These are phyloP conservation scores for Ceratocystiopsis minuta DNA, from an alignment of 2,329 filamentous ascomycete species.

Conservation along the genomic window DNA sequence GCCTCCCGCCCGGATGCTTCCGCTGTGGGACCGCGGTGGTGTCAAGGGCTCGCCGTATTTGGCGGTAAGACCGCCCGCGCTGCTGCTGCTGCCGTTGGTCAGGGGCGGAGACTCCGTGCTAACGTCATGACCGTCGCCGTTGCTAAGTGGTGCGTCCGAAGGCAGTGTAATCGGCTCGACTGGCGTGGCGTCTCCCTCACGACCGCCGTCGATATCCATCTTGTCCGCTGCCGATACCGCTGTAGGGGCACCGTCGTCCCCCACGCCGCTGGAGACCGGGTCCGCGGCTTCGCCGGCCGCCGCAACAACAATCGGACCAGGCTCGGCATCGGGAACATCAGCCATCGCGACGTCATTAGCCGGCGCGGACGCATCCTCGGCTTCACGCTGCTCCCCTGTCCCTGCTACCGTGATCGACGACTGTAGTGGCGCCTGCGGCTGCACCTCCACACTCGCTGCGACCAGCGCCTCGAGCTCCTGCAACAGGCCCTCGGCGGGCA, in stretches of 20 bases:
- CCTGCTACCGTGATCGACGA: slow-evolving; percentile 16
- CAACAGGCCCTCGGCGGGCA: slow-evolving; percentile 49
- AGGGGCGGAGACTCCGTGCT: slow-evolving; percentile 15
- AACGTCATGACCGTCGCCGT: too few relatives aligned
- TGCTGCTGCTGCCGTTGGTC: not conserved
- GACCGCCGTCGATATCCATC: not conserved
- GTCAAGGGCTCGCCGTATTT: slow-evolving; percentile 34
- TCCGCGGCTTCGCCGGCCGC: not conserved
- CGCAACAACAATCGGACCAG: not conserved
- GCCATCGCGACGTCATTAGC: slow-evolving; percentile 14
- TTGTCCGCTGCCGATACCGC: not conserved
- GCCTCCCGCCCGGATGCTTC: slow-evolving; percentile 19
- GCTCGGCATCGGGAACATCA: not conserved
- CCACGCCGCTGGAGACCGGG: too few relatives aligned
- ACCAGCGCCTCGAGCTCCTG: slow-evolving; percentile 58
- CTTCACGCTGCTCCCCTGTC: too few relatives aligned
- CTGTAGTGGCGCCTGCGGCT: slow-evolving; percentile 16
- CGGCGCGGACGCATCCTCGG: slow-evolving; percentile 5
- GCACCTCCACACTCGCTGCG: slow-evolving; percentile 43
- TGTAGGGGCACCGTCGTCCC: too few relatives aligned
- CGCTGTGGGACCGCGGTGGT: slow-evolving; percentile 43
- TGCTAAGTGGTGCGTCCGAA: too few relatives aligned
- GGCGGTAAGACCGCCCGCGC: slow-evolving; percentile 19
- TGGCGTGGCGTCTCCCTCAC: too few relatives aligned
- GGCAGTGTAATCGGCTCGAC: too few relatives aligned